These are phyloP conservation scores for Emericellopsis atlantica DNA, from an alignment of 2,329 filamentous ascomycete genomes.

Conservation along the genomic window DNA sequence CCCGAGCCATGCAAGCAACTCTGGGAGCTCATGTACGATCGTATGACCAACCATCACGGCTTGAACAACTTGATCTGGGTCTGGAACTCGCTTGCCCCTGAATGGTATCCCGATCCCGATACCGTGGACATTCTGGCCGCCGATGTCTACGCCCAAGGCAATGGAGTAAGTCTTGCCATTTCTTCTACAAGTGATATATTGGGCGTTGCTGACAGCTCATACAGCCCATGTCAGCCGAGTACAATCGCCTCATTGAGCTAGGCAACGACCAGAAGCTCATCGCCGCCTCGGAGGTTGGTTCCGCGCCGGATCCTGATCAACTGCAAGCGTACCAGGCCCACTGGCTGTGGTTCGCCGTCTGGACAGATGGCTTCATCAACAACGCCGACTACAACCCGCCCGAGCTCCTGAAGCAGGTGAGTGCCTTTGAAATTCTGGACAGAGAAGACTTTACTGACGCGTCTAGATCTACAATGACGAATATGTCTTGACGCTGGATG, in stretches of 20 bases:
- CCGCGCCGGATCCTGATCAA: conserved; percentile 26
- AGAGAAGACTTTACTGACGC: not conserved
- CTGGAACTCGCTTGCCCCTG: conserved; percentile 30
- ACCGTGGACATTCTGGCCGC: conserved; percentile 32
- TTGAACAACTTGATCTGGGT: conserved; percentile 36
- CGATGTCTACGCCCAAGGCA: conserved; percentile 29
- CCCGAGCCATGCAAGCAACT: conserved; percentile 30
- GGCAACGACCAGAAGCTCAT: conserved; percentile 32
- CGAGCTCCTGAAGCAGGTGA: conserved; percentile 22
- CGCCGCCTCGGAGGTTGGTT: conserved; percentile 31
- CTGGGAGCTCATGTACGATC: conserved; percentile 27
- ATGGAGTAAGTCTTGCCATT: conserved; percentile 19
- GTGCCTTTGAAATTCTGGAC: not conserved
- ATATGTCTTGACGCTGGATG: conserved; percentile 19
- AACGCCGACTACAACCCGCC: conserved; percentile 25
- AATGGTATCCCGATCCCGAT: conserved; percentile 33
- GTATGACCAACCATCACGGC: conserved; percentile 27
- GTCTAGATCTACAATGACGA: conserved; percentile 16
- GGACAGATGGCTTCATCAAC: conserved; percentile 29
- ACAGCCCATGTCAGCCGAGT: conserved; percentile 27
- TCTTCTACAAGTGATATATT: not conserved
- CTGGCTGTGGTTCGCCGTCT: conserved; percentile 34
- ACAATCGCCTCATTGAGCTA: conserved; percentile 27
- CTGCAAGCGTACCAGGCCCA: conserved; percentile 29
- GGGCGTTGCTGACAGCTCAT: not conserved